Base-by-base conservation (phyloP, 345 rosid genomes). In the Sapria himalayana region DNA sequence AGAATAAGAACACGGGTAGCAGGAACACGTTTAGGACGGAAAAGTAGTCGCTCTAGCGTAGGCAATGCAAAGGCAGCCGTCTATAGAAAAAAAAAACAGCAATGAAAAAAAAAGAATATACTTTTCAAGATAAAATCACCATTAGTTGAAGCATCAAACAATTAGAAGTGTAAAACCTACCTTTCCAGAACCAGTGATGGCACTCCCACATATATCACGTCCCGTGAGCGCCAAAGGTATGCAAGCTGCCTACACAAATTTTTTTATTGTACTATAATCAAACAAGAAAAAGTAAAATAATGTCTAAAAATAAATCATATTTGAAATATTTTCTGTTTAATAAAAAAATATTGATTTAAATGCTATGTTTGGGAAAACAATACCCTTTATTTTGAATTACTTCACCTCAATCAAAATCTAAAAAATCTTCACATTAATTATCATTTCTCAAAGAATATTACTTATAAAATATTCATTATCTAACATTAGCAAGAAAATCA, bases 101-200 rank as follows among this genome's bases (percentile, higher is more conserved):
- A 20, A 9, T n/a, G 9, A 3, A 50, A 55, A 15, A 10, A n/a
- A 14, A 36, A 15, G 3, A 18, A 20, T 19, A 24, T 5, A 45
- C 2, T 0, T 5, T 39, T 21, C 18, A 7, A 31, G 0, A 17
- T 2, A 32, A 29, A 24, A 4, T 27, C 29, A 48, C 11, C 19
- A 0, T 36, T 17, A 2, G 50, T 9, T 19, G 7, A n/a, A 24
- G 19, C 18, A 10, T 4, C 48, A 10, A 32, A n/a, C 20, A 11
- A 15, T 7, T 21, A 10, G n/a, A 3, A 5, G 8, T 21, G 8
- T 21, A 14, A 9, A 35, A 9, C 19, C 9, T 51, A 89, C 98
- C 94, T 89, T 82, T 14, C 98, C 98, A 4, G 98, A 89, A 47
- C 98, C 98, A 53, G 98, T 89, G 41, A 89, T 65, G 25, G 98